Percentiles rank a stretch among this genome's conserved stretches.
Conservation (phyloP, 495 filamentous ascomycete genomes). For the Daldinia childiae region DNA sequence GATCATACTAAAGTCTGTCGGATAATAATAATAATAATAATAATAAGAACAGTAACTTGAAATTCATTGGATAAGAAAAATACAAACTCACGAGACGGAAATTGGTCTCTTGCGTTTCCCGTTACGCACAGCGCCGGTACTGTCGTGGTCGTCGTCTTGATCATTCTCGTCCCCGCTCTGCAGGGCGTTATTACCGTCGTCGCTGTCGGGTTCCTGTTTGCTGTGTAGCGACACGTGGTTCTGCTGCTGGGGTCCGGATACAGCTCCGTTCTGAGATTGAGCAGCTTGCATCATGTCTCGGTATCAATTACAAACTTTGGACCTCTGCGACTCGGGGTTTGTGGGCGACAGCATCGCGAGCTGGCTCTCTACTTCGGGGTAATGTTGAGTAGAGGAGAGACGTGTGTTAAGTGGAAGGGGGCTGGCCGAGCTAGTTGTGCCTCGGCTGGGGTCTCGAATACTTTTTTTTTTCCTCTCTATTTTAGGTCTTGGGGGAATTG, state of each 20-base stretch:
- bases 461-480: conserved; percentile 12
- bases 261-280: conserved; percentile 29
- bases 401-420: conserved; percentile 17
- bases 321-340: conserved; percentile 39
- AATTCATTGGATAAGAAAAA: not conserved
- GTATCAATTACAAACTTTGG: conserved; percentile 36
- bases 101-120: conserved; percentile 66
- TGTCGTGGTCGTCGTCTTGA: conserved; percentile 53
- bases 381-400: conserved; percentile 53
- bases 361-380: conserved; percentile 50
- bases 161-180: conserved; percentile 50
- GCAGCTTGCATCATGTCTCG: conserved; percentile 41
- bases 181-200: conserved; percentile 43
- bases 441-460: conserved; percentile 33
- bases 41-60: not conserved
- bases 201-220: conserved; percentile 45
- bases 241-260: conserved; percentile 14
- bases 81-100: conserved; percentile 63
- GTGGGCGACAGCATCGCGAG: conserved; percentile 39
- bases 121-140: conserved; percentile 47
- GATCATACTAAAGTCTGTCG: not conserved
- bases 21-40: not conserved
- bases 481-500: conserved; percentile 26
- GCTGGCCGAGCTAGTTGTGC: conserved; percentile 11
- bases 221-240: conserved; percentile 33